A percentile compares a stretch with the other conserved stretches of the same genome.
These are phyloP conservation scores for Aspergillus brasiliensis DNA, from an alignment of 2,329 filamentous ascomycete species.

Conservation along the genomic window DNA sequence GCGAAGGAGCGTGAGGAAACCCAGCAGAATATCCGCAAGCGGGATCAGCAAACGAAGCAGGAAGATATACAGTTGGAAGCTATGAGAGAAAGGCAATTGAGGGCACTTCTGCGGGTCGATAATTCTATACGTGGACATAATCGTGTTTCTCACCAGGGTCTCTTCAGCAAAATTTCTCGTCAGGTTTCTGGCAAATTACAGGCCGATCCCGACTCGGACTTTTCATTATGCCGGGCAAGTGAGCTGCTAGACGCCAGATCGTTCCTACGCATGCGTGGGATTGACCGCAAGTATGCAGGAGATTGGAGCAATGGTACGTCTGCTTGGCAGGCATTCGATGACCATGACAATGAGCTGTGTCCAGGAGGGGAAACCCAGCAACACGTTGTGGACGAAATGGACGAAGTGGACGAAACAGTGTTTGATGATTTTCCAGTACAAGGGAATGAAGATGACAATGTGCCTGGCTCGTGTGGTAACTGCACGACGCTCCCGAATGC, in stretches of 20 bases:
- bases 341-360: not conserved
- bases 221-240: slow-evolving; percentile 31
- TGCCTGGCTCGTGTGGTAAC: not conserved
- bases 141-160: slow-evolving; percentile 28
- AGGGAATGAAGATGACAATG: not conserved
- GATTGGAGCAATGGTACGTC: slow-evolving; percentile 36
- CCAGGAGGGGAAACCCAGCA: not conserved
- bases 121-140: slow-evolving; percentile 30
- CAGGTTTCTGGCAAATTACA: slow-evolving; percentile 19
- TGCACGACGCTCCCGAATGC: too few species aligned
- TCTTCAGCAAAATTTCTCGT: slow-evolving; percentile 30
- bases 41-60: slow-evolving; percentile 29
- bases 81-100: slow-evolving; percentile 41
- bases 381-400: not conserved
- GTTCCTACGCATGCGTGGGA: slow-evolving; percentile 32
- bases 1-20: slow-evolving; percentile 25
- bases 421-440: not conserved
- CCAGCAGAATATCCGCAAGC: slow-evolving; percentile 16
- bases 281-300: slow-evolving; percentile 34
- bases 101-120: slow-evolving; percentile 34
- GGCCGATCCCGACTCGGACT: slow-evolving; percentile 20
- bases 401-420: too few species aligned
- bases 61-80: slow-evolving; percentile 32
- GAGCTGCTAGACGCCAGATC: slow-evolving; percentile 36
- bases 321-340: slow-evolving; percentile 2